These are phyloP conservation scores for Myxozyma mucilagina DNA, from an alignment of 805 yeast genomes.

Conservation along the genomic window DNA sequence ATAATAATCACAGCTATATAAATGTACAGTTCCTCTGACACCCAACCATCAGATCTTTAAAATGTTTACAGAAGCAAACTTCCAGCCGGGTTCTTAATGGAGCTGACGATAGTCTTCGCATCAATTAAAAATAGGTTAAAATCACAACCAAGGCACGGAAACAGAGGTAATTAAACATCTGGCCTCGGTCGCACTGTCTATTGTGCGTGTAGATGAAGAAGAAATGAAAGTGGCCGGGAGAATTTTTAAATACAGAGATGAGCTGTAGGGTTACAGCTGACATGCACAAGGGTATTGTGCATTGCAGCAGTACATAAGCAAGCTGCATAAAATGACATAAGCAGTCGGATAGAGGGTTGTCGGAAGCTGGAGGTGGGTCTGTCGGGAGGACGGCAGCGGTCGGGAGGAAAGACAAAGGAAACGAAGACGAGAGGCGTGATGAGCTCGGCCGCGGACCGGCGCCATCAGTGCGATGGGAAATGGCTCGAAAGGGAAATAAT, in stretches of 20 bases:
- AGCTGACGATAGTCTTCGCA: conserved; percentile 16
- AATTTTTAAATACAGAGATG: background rate
- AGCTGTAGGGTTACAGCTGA: background rate
- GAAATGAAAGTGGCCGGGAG: background rate
- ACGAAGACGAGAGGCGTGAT: too few relatives aligned
- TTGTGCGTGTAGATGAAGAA: conserved; percentile 21
- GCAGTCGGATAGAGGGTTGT: too few relatives aligned
- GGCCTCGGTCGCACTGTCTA: conserved; percentile 26
- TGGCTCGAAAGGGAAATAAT: too few relatives aligned
- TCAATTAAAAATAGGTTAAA: background rate
- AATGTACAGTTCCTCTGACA: conserved; percentile 34
- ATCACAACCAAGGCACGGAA: conserved; percentile 4
- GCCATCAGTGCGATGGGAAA: too few relatives aligned
- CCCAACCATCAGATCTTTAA: conserved; percentile 29
- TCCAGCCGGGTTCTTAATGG: conserved; percentile 34
- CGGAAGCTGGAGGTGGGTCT: too few relatives aligned
- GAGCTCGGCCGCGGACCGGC: too few relatives aligned
- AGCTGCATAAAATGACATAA: too few relatives aligned
- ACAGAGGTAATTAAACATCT: conserved; percentile 10
- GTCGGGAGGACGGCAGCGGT: too few relatives aligned
- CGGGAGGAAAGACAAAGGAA: too few relatives aligned
- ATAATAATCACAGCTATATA: background rate
- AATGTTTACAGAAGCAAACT: background rate
- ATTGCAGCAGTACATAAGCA: too few relatives aligned
- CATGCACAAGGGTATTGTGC: too few relatives aligned